Conservation (phyloP, 192 early-diverging fungal species). For the Gonapodya sp. region DNA sequence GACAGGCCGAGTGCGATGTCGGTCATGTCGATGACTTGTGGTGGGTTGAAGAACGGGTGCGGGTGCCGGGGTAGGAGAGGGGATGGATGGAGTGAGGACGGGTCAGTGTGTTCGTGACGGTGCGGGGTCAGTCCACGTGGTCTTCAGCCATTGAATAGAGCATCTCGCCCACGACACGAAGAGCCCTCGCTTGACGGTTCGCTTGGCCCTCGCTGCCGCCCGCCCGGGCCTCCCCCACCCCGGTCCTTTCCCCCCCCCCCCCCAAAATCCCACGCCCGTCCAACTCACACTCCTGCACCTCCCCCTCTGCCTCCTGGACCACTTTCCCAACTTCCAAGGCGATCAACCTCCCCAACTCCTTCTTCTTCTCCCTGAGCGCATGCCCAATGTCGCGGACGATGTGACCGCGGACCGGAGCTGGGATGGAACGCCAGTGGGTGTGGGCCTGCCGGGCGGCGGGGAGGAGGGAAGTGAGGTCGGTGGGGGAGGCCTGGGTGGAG, state of each 20-base stretch:
- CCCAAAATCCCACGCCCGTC: too few relatives aligned
- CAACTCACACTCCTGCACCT: conserved; percentile 91
- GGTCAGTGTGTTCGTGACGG: too few relatives aligned
- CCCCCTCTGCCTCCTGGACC: conserved; percentile 80
- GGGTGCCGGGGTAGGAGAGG: background rate
- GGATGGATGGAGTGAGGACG: too few relatives aligned
- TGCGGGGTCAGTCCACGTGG: too few relatives aligned
- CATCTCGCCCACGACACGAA: background rate
- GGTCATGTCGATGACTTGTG: conserved; percentile 74
- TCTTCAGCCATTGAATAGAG: too few relatives aligned
- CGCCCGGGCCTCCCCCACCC: too few relatives aligned
- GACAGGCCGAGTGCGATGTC: conserved; percentile 84
- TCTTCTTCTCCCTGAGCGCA: conserved; percentile 59
- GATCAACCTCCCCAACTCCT: conserved; percentile 76
- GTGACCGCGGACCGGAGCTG: conserved; percentile 80
- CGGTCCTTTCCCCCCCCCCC: too few relatives aligned
- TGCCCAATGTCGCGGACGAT: conserved; percentile 83
- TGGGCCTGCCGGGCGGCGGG: background rate
- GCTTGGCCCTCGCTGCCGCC: too few relatives aligned
- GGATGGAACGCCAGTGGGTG: conserved; percentile 27
- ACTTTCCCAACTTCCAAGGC: conserved; percentile 95
- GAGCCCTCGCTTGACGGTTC: too few relatives aligned
- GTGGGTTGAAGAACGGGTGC: too few relatives aligned
- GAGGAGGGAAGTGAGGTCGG: background rate
- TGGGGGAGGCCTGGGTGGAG: background rate